phyloP scores from a whole-genome alignment of 495 filamentous ascomycete species.

The Paragyromitra xinjiangensis region DNA sequence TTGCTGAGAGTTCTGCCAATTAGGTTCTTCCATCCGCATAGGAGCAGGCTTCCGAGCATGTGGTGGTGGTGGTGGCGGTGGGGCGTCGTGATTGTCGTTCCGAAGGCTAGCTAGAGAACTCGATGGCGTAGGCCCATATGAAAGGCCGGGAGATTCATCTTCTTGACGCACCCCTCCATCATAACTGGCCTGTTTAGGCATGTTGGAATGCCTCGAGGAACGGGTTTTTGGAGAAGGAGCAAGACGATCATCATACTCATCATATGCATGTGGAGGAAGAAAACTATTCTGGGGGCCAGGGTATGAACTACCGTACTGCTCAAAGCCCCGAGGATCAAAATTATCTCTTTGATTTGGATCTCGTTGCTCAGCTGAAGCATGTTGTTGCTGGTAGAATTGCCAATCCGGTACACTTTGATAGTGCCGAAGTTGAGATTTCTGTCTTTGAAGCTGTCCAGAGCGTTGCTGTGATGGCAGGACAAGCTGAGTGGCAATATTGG shows the following conservation, averaged over 20 bases:
- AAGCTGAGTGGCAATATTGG: slow-evolving; percentile 42
- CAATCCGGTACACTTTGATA: slow-evolving; percentile 57
- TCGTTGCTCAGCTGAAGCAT: slow-evolving; percentile 26
- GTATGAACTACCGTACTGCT: slow-evolving; percentile 49
- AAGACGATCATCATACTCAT: slow-evolving; percentile 41
- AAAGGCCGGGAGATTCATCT: slow-evolving; percentile 45
- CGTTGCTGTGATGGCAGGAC: slow-evolving; percentile 44
- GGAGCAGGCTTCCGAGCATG: slow-evolving; percentile 48
- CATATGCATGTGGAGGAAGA: slow-evolving; percentile 35
- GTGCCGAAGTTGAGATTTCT: slow-evolving; percentile 52
- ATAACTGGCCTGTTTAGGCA: slow-evolving; percentile 38
- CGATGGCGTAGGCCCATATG: slow-evolving; percentile 44
- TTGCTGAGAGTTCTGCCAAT: slow-evolving; percentile 52
- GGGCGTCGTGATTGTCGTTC: slow-evolving; percentile 41
- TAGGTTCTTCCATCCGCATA: slow-evolving; percentile 49
- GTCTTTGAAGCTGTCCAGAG: slow-evolving; percentile 25
- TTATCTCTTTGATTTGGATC: slow-evolving; percentile 29
- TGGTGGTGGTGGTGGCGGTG: slow-evolving; percentile 54
- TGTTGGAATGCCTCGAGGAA: slow-evolving; percentile 28
- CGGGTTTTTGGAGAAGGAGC: slow-evolving; percentile 30
- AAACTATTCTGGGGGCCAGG: slow-evolving; percentile 47
- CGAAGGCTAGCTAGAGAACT: slow-evolving; percentile 42
- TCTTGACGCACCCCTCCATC: slow-evolving; percentile 41
- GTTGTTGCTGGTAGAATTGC: slow-evolving; percentile 49
- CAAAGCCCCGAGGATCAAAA: slow-evolving; percentile 34